Evolutionary conservation across 208 protist species (phyloP).

Genomic region (Trypanosoma grayi): DNA sequence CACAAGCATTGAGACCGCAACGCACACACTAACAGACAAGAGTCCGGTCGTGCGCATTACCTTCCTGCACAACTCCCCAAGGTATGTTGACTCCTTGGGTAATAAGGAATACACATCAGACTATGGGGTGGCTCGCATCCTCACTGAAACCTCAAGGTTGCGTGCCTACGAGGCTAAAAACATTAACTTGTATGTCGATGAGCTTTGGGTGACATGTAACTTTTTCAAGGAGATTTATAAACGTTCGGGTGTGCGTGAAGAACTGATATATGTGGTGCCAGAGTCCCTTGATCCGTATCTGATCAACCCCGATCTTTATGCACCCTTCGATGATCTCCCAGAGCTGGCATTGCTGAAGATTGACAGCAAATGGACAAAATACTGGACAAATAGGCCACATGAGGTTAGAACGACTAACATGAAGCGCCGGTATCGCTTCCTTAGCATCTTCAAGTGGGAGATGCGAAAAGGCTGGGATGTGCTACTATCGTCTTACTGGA

Average conservation of each 20-base stretch:
- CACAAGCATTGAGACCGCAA: not conserved
- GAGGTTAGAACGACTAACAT: slow-evolving; percentile 13
- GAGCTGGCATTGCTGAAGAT: not conserved
- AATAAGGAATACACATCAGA: not conserved
- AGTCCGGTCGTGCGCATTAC: not conserved
- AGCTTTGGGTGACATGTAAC: slow-evolving; percentile 49
- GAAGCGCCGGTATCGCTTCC: slow-evolving; percentile 37
- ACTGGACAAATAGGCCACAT: slow-evolving; percentile 24
- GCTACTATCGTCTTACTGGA: slow-evolving; percentile 48
- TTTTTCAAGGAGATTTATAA: slow-evolving; percentile 47
- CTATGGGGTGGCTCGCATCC: slow-evolving; percentile 4
- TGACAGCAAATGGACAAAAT: not conserved
- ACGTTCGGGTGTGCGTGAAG: slow-evolving; percentile 23
- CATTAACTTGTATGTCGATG: slow-evolving; percentile 22
- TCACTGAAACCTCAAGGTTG: slow-evolving; percentile 5
- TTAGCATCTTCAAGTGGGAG: slow-evolving; percentile 74
- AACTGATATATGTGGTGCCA: slow-evolving; percentile 35
- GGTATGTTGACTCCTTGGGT: not conserved
- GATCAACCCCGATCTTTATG: slow-evolving; percentile 33
- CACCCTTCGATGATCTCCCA: not conserved
- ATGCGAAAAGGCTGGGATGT: slow-evolving; percentile 63
- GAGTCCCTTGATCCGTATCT: slow-evolving; percentile 55
- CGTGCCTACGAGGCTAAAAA: not conserved
- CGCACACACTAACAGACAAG: not conserved
- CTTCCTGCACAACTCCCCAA: not conserved